Percentiles rank a stretch among this genome's conserved stretches.
These are phyloP conservation scores for Catenaria anguillulae DNA, from an alignment of 371 early-diverging fungal species.

Conservation along the genomic window DNA sequence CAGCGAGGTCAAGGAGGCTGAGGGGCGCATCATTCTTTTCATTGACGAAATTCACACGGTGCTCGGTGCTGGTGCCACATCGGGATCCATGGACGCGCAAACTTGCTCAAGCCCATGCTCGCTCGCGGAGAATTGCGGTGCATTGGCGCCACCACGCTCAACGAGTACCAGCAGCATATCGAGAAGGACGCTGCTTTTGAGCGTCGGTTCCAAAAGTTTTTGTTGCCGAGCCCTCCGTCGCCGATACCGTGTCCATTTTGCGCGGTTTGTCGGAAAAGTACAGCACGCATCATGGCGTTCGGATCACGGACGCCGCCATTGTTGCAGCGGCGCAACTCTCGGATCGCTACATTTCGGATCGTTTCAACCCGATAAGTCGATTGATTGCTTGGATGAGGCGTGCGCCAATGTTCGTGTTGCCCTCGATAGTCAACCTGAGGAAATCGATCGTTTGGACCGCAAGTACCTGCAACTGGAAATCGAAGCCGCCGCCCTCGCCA, in stretches of 20 bases:
- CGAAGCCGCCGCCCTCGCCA: slow-evolving; percentile 79
- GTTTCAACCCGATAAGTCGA: slow-evolving; percentile 78
- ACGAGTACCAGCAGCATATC: slow-evolving; percentile 70
- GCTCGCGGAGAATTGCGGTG: slow-evolving; percentile 67
- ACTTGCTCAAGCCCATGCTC: slow-evolving; percentile 70
- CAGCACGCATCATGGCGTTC: slow-evolving; percentile 66
- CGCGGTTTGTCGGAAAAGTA: slow-evolving; percentile 61
- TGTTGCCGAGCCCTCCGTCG: slow-evolving; percentile 62
- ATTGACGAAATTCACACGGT: slow-evolving; percentile 98
- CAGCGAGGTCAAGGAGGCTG: slow-evolving; percentile 83
- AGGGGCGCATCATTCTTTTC: slow-evolving; percentile 86
- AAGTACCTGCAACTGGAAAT: slow-evolving; percentile 78
- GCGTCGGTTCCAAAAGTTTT: slow-evolving; percentile 63
- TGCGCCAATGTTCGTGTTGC: slow-evolving; percentile 89
- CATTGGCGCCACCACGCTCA: slow-evolving; percentile 76
- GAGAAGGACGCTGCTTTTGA: slow-evolving; percentile 83
- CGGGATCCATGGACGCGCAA: slow-evolving; percentile 90
- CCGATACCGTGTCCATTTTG: slow-evolving; percentile 55
- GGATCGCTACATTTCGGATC: slow-evolving; percentile 58
- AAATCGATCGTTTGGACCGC: slow-evolving; percentile 84
- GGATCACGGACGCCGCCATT: slow-evolving; percentile 54
- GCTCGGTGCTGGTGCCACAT: slow-evolving; percentile 78
- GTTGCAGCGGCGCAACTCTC: slow-evolving; percentile 62
- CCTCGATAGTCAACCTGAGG: slow-evolving; percentile 88
- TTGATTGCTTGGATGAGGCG: slow-evolving; percentile 82